phyloP scores from a whole-genome alignment of 805 yeast genomes.

The Metschnikowia chrysomelidarum region DNA sequence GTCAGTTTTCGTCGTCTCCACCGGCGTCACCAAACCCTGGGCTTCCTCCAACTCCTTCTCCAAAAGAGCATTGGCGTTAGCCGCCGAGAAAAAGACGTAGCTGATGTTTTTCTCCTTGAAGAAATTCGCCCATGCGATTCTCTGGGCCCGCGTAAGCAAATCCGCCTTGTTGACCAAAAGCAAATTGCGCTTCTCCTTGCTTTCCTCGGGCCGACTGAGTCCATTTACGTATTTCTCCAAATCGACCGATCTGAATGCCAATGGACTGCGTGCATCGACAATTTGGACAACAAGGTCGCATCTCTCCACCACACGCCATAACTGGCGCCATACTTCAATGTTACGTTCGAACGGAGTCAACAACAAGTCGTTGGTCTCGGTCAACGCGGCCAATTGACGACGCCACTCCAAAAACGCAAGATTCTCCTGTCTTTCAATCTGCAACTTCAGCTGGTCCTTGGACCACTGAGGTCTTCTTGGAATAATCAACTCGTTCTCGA shows the following conservation, averaged over 20 bases:
- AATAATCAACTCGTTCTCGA: constrained; percentile 70
- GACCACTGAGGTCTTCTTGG: constrained; percentile 95
- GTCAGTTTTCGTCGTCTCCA: not conserved
- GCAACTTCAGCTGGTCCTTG: constrained; percentile 62
- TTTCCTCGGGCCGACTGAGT: constrained; percentile 50
- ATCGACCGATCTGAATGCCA: constrained; percentile 85
- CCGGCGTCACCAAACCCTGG: constrained; percentile 22
- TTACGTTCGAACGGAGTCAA: constrained; percentile 97
- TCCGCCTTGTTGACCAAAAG: constrained; percentile 93
- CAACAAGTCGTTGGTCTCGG: constrained; percentile 79
- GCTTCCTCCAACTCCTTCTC: constrained; percentile 57
- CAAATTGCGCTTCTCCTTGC: constrained; percentile 63
- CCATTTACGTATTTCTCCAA: constrained; percentile 81
- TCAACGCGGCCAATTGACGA: constrained; percentile 78
- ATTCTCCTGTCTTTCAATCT: constrained; percentile 83
- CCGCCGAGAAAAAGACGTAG: constrained; percentile 92
- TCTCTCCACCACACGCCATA: constrained; percentile 97
- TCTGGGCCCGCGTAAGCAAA: constrained; percentile 70
- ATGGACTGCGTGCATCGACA: constrained; percentile 95
- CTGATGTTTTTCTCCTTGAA: constrained; percentile 67
- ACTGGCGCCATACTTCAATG: constrained; percentile 95
- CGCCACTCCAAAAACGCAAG: constrained; percentile 94
- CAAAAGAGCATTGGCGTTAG: constrained; percentile 71
- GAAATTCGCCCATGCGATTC: constrained; percentile 84
- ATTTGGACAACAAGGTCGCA: constrained; percentile 93